Percentiles rank a stretch among this genome's conserved stretches.
Conservation (phyloP, 768 basidiomycete species). For the Kwoniella europaea region DNA sequence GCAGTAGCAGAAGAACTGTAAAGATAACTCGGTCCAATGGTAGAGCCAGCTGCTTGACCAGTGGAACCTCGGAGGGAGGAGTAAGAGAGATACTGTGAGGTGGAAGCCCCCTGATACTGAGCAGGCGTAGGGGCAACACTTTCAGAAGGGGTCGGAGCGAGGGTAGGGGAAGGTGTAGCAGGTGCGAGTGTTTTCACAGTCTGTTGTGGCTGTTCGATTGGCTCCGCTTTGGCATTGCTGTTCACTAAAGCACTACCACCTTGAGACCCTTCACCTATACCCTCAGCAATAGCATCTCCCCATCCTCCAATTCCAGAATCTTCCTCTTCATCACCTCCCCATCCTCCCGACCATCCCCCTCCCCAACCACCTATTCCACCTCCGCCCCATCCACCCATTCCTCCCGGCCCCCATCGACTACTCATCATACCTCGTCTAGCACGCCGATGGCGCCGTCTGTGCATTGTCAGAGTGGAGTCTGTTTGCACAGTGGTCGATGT, state of each 20-base stretch:
- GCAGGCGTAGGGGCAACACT: background rate
- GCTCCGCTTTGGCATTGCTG: background rate
- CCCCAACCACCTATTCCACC: background rate
- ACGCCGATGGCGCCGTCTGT: slow-evolving; percentile 1
- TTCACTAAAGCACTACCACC: background rate
- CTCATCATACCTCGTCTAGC: background rate
- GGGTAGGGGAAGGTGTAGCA: background rate
- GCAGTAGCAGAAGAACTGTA: too few relatives aligned
- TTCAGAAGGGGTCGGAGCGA: background rate
- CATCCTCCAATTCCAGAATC: background rate
- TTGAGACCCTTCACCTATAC: background rate
- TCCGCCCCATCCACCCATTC: background rate
- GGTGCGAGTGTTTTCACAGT: background rate
- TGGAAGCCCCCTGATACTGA: background rate
- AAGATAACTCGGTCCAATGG: too few relatives aligned
- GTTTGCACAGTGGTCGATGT: background rate
- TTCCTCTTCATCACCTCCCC: background rate
- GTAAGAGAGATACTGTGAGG: too few relatives aligned
- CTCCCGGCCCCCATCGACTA: background rate
- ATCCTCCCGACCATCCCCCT: background rate
- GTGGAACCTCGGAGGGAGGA: too few relatives aligned
- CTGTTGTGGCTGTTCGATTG: background rate
- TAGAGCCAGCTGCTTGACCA: too few relatives aligned
- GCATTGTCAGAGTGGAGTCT: background rate
- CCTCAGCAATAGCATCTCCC: background rate